Evolutionary conservation across 257 asterid genomes (phyloP), one percentile per base, ranked within the genome.

Genomic region (Nicotiana sylvestris): DNA sequence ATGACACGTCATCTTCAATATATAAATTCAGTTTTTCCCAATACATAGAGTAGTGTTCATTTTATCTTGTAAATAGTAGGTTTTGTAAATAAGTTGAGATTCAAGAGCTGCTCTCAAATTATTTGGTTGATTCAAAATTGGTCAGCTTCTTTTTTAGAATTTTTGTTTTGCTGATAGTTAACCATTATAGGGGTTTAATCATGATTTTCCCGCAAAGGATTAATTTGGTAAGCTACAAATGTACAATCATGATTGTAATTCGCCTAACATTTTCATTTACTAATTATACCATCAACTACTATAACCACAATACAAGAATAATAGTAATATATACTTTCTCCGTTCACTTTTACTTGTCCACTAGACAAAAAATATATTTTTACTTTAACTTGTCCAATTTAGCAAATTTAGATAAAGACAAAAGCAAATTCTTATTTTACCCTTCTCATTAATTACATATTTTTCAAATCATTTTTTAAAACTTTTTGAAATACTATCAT

Each of bases 1-100:
- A 21, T 21, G 21, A 21, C 21, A 21, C 21, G 21, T 21, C 21
- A 21, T 21, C 21, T 21, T 21, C 21, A 21, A 21, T 21, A 21
- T 21, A 21, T 21, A 21, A 21, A 21, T 21, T 21, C 21, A 21
- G 21, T 21, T 21, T 21, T 21, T 21, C 21, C 21, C 21, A 21
- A 21, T 21, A 21, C 21, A 21, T 21, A 21, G 21, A 21, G 8
- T 5, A 21, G 0, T 72, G 25, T 12, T 72, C 37, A 72, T 21
- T 72, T 72, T 72, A 53, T 58, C 5, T 29, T 84, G 89, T 87
- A 85, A 49, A 87, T 82, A 84, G 39, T 60, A 33, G 64, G 21
- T 27, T 39, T n/a, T 15, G 76, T n/a, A 46, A 68, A 33, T 60
- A 58, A 18, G 0, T 76, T 62, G 29, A 82, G 27, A 29, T 32